These are phyloP conservation scores for Blastobotrys petasosporus DNA, from an alignment of 1,139 yeast genomes.

Conservation along the genomic window DNA sequence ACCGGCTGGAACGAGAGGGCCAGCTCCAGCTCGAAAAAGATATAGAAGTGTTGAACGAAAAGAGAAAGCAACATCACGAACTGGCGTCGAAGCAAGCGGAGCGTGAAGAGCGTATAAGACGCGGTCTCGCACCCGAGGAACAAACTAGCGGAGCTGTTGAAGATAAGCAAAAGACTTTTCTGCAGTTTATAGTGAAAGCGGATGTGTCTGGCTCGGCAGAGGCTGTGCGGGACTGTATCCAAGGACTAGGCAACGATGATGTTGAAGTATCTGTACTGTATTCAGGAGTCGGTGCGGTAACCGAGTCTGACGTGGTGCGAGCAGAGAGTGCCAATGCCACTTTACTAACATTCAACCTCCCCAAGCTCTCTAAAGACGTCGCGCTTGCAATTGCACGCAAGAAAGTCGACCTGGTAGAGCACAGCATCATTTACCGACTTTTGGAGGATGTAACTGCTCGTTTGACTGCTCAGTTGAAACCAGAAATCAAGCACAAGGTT, in stretches of 20 bases:
- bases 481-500: constrained; percentile 62
- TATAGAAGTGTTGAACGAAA: constrained; percentile 63
- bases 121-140: constrained; percentile 32
- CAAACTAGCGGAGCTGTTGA: constrained; percentile 17
- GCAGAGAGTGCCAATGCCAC: constrained; percentile 73
- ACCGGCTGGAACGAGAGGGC: constrained; percentile 52
- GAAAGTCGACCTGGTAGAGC: constrained; percentile 57
- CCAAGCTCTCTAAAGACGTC: constrained; percentile 58
- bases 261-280: constrained; percentile 63
- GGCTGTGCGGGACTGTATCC: constrained; percentile 67
- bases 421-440: constrained; percentile 79
- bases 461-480: constrained; percentile 56
- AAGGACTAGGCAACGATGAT: constrained; percentile 78
- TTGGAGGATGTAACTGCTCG: constrained; percentile 75
- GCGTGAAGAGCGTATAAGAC: constrained; percentile 29
- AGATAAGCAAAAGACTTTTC: constrained; percentile 25
- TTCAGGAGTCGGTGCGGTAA: constrained; percentile 79
- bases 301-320: constrained; percentile 73
- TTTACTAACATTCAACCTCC: constrained; percentile 70
- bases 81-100: constrained; percentile 35
- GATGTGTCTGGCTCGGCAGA: constrained; percentile 77
- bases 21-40: constrained; percentile 58
- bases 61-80: constrained; percentile 40
- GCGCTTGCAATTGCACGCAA: constrained; percentile 52
- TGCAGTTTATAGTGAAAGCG: constrained; percentile 69